A percentile compares a stretch with the other conserved stretches of the same genome.
Conservation (phyloP, 208 protist genomes). For the Leishmania aethiopica region DNA sequence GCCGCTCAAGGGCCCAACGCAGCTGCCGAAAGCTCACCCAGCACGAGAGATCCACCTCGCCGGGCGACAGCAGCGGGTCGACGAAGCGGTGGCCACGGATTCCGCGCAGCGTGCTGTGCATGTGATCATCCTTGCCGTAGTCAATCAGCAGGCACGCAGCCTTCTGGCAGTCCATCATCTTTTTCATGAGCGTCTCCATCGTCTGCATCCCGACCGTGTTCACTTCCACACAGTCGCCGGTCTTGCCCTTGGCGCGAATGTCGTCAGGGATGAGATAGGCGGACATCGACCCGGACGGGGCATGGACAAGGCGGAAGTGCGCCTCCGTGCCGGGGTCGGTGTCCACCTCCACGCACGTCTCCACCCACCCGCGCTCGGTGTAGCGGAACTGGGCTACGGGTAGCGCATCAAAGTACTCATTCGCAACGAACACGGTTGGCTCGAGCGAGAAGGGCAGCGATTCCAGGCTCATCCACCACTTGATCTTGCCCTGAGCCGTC, state of each 20-base stretch:
- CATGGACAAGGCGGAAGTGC: constrained; percentile 90
- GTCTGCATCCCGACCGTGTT: constrained; percentile 87
- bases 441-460: constrained; percentile 81
- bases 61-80: constrained; percentile 87
- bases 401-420: constrained; percentile 93
- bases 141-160: constrained; percentile 90
- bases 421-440: constrained; percentile 88
- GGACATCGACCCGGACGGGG: constrained; percentile 83
- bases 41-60: constrained; percentile 91
- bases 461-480: constrained; percentile 89
- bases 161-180: constrained; percentile 84
- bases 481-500: constrained; percentile 84
- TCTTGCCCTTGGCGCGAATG: constrained; percentile 61
- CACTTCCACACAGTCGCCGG: constrained; percentile 85
- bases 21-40: constrained; percentile 91
- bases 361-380: constrained; percentile 92
- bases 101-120: constrained; percentile 89
- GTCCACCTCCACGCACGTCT: constrained; percentile 92
- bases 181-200: constrained; percentile 89
- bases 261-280: constrained; percentile 91
- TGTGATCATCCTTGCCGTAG: constrained; percentile 93
- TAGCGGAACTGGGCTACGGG: constrained; percentile 93
- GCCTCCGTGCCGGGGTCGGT: constrained; percentile 77
- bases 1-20: constrained; percentile 79
- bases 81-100: constrained; percentile 92